phyloP scores from a whole-genome alignment of 306 rosid genomes.

The Medicago arabica region DNA sequence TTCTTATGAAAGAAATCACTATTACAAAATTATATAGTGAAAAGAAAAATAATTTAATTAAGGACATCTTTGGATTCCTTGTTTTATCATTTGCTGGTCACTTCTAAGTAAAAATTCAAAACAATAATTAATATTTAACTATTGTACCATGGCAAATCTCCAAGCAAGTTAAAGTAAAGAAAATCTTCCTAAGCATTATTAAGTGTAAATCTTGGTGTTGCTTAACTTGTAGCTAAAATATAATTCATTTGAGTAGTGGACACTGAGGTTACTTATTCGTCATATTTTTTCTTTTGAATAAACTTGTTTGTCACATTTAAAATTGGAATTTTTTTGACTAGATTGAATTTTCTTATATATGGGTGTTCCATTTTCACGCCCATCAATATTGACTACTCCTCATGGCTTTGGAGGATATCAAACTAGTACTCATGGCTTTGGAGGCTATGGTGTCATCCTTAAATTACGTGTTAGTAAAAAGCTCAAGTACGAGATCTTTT shows the following conservation, averaged over 20 bases:
- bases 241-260: slow-evolving; percentile 55
- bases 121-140: neutral
- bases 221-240: slow-evolving; percentile 7
- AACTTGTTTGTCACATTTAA: no score
- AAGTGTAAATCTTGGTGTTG: slow-evolving; percentile 7
- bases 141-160: neutral
- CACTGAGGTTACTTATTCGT: slow-evolving; percentile 58
- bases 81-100: slow-evolving; percentile 10
- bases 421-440: slow-evolving; percentile 57
- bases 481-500: slow-evolving; percentile 64
- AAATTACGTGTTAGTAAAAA: slow-evolving; percentile 73
- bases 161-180: neutral
- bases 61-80: slow-evolving; percentile 58
- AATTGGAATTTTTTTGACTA: neutral
- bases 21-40: neutral
- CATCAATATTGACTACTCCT: slow-evolving; percentile 58
- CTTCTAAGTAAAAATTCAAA: neutral
- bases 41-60: neutral
- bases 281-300: slow-evolving; percentile 5
- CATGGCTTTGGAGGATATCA: slow-evolving; percentile 29
- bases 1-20: neutral
- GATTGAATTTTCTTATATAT: slow-evolving; percentile 35
- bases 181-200: neutral
- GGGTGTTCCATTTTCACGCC: slow-evolving; percentile 54
- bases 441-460: slow-evolving; percentile 59